Percentiles rank a stretch among this genome's conserved stretches.
Evolutionary conservation across 2,329 filamentous ascomycete genomes (phyloP).

Genomic region (Colletotrichum falcatum): DNA sequence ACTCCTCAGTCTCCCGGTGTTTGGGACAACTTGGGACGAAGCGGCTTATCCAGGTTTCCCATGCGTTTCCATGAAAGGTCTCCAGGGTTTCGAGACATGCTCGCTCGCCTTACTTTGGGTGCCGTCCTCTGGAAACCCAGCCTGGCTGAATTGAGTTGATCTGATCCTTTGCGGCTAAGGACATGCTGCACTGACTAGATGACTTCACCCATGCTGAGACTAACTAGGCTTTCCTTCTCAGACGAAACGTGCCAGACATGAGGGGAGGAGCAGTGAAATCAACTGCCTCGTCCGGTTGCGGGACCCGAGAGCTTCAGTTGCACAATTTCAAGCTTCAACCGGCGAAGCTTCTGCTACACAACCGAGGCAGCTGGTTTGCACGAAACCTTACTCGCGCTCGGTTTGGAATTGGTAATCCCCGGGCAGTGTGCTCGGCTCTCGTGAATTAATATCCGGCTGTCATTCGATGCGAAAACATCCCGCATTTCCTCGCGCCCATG

Average conservation of each 20-base stretch:
- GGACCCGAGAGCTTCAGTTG: neutral
- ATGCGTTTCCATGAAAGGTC: neutral
- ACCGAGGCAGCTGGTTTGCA: neutral
- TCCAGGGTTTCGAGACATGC: neutral
- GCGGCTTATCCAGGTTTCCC: constrained; percentile 3
- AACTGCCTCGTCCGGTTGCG: neutral
- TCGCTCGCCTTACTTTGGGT: constrained; percentile 25
- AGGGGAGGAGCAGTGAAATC: too few relatives aligned
- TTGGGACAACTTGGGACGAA: constrained; percentile 1
- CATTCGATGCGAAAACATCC: neutral
- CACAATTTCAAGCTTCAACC: neutral
- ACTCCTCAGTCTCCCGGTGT: neutral
- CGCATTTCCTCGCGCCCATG: neutral
- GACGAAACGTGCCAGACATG: neutral
- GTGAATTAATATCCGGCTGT: neutral
- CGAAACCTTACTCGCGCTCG: neutral
- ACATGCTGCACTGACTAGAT: neutral
- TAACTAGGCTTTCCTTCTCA: neutral
- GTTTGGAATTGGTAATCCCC: neutral
- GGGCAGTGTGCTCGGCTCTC: neutral
- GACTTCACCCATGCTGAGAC: neutral
- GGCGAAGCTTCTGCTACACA: neutral
- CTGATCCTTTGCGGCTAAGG: constrained; percentile 5
- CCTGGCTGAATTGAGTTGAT: constrained; percentile 34
- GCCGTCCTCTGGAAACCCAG: neutral